A percentile compares a stretch with the other conserved stretches of the same genome.
Conservation (phyloP, 192 early-diverging fungal species). For the Coemansia sp. region DNA sequence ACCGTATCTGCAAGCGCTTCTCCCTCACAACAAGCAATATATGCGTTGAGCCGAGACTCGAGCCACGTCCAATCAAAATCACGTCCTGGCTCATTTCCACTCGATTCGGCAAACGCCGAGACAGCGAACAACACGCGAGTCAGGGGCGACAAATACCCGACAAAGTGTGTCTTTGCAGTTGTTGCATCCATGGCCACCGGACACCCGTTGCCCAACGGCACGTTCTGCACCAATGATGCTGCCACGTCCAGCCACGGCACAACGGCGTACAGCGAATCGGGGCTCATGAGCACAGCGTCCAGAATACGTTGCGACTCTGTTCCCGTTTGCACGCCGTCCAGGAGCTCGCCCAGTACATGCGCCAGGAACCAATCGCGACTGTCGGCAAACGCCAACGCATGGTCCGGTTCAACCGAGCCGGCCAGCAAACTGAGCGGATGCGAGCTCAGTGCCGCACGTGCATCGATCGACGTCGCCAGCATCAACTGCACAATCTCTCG, state of each 20-base stretch:
- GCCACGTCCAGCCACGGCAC: slow-evolving; percentile 47
- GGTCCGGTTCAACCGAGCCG: slow-evolving; percentile 9
- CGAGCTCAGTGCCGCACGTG: neutral
- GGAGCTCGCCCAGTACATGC: slow-evolving; percentile 20
- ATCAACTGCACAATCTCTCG: slow-evolving; percentile 23
- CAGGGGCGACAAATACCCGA: slow-evolving; percentile 39
- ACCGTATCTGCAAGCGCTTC: slow-evolving; percentile 18
- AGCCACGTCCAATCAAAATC: slow-evolving; percentile 39
- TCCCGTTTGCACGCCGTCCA: slow-evolving; percentile 13
- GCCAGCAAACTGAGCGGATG: slow-evolving; percentile 28
- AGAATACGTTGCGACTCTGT: slow-evolving; percentile 17
- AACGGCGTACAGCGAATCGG: slow-evolving; percentile 16
- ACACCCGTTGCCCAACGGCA: slow-evolving; percentile 30
- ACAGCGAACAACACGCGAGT: slow-evolving; percentile 42
- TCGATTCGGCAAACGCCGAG: slow-evolving; percentile 13
- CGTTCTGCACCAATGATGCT: slow-evolving; percentile 24
- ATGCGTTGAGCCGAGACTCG: slow-evolving; percentile 21
- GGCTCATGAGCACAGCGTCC: slow-evolving; percentile 24
- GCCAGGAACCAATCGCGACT: slow-evolving; percentile 39
- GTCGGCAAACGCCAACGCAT: slow-evolving; percentile 33
- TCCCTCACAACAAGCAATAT: slow-evolving; percentile 13
- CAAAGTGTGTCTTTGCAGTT: slow-evolving; percentile 34
- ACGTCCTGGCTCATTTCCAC: slow-evolving; percentile 1
- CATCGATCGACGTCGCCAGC: slow-evolving; percentile 1
- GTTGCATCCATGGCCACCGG: slow-evolving; percentile 28